Percentiles rank a stretch among this genome's conserved stretches.
Conservation (phyloP, 768 basidiomycete species). For the Boletus rex-veris region DNA sequence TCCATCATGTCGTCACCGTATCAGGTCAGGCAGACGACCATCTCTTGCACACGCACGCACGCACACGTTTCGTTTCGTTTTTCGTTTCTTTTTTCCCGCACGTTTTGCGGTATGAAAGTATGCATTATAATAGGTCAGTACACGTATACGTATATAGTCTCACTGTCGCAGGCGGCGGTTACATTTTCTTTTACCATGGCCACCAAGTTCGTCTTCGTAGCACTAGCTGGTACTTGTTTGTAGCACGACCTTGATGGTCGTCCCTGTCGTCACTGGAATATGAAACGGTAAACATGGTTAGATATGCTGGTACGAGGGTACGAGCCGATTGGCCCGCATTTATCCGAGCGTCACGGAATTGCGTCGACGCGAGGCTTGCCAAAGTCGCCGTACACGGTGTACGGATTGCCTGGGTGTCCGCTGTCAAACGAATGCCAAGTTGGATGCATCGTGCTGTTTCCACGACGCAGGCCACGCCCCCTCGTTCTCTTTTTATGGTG, state of each 20-base stretch:
- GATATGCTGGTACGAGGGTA: background rate
- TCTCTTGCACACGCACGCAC: constrained; percentile 12
- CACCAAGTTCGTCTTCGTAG: constrained; percentile 8
- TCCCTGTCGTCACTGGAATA: background rate
- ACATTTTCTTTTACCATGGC: constrained; percentile 11
- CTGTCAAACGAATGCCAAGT: background rate
- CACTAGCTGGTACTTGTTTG: constrained; percentile 15
- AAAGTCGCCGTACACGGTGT: background rate
- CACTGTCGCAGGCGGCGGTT: constrained; percentile 20
- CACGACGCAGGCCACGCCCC: constrained; percentile 10
- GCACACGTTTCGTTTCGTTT: background rate
- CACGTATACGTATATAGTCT: constrained; percentile 28
- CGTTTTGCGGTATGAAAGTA: constrained; percentile 19
- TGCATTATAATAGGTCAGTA: constrained; percentile 28
- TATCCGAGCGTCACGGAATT: background rate
- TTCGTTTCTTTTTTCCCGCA: background rate
- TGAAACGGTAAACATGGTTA: constrained; percentile 9
- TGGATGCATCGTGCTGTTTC: background rate
- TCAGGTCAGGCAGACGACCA: constrained; percentile 5
- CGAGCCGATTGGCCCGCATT: too few species aligned
- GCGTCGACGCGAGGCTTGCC: too few species aligned
- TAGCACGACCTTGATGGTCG: constrained; percentile 18
- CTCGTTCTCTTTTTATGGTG: background rate
- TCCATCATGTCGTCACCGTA: constrained; percentile 12
- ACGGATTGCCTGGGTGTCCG: background rate